Evolutionary conservation across 2,329 filamentous ascomycete species (phyloP).

Genomic region (Domatiomyces catenatus): DNA sequence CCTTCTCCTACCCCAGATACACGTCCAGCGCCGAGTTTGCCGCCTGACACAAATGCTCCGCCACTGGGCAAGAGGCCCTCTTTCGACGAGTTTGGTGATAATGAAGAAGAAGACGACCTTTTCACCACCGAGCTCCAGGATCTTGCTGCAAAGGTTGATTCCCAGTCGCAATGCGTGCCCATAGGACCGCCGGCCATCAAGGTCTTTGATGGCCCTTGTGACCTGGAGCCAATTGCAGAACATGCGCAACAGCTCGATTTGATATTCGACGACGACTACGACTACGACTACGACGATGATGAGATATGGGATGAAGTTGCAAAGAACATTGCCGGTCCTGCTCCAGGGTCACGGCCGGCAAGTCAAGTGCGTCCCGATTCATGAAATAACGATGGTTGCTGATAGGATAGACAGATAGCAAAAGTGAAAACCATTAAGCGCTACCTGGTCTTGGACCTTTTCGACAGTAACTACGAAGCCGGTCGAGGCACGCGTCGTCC

Average conservation of each 20-base stretch:
- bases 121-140: constrained; percentile 19
- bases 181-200: neutral
- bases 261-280: constrained; percentile 56
- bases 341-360: constrained; percentile 36
- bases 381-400: constrained; percentile 30
- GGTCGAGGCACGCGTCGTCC: constrained; percentile 42
- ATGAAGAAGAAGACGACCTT: constrained; percentile 20
- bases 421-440: constrained; percentile 60
- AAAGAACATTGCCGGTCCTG: constrained; percentile 42
- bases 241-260: constrained; percentile 27
- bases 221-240: neutral
- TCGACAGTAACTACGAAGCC: constrained; percentile 53
- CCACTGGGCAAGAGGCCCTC: neutral
- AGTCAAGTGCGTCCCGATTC: constrained; percentile 43
- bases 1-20: neutral
- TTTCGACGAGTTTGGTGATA: constrained; percentile 19
- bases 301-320: constrained; percentile 62
- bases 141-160: constrained; percentile 14
- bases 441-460: constrained; percentile 63
- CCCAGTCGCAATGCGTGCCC: constrained; percentile 3
- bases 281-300: constrained; percentile 54
- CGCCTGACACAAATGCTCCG: neutral
- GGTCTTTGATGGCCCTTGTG: neutral
- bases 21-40: neutral
- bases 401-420: constrained; percentile 51